Base-by-base conservation (phyloP, 2,329 filamentous ascomycete genomes). In the Beauveria sp. region DNA sequence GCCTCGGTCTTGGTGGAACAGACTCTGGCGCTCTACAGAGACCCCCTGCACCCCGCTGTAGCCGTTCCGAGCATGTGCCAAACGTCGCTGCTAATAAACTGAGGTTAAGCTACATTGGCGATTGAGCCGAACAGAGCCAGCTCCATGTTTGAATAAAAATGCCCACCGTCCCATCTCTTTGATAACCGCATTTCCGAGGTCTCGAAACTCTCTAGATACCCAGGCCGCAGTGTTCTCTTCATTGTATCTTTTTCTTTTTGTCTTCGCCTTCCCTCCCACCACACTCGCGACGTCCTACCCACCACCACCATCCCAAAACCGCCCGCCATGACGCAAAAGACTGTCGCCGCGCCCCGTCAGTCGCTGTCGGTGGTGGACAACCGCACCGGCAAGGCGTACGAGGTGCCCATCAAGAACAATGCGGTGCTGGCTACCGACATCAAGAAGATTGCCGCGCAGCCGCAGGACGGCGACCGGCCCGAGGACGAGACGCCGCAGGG, bases 391-490 rank as follows among this genome's bases (percentile, higher is more conserved):
- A 74, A 77, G 65, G 67, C 70, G 22, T 81, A 81, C 61, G 76
- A 80, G 67, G 69, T 81, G 40, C 78, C 79, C 61, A 80, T 81
- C 67, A 73, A 70, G 55, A 69, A 80, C 68, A 81, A 81, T 67
- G 75, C 78, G 1, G 74, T 81, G n/a, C 71, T 72, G 34, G 79
- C 79, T 16, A 80, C 77, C 3, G 79, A 80, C 63, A 76, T 81
- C 71, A 81, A 81, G 67, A 78, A 79, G 67, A 80, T 81, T 67
- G 77, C 75, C 65, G 73, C 76, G 3, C 53, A 65, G 30, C 34
- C 69, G 18, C 62, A 65, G 55, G 64, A 67, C 12, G 65, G 71
- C 55, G 74, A 75, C 64, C 73, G 75, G 20, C 66, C 72, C 10
- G 77, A 80, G 59, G 74, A 80, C 67, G 77, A 80, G 70, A 78